Percentiles rank a stretch among this genome's conserved stretches.
Evolutionary conservation across 495 filamentous ascomycete genomes (phyloP).

Genomic region (Penicillium crystallinum): DNA sequence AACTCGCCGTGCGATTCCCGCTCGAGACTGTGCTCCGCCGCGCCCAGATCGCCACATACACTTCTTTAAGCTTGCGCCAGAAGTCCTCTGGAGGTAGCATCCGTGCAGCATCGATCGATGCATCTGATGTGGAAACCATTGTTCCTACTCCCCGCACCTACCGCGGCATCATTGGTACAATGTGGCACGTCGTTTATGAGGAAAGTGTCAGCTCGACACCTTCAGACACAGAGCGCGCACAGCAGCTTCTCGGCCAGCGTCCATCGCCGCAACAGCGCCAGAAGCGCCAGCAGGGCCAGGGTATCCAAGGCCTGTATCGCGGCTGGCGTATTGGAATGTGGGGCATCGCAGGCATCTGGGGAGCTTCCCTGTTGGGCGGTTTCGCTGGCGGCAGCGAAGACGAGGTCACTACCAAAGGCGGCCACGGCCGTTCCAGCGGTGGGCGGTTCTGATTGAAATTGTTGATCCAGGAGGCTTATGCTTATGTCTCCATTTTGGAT

Average conservation of each 20-base stretch:
- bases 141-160: conserved; percentile 61
- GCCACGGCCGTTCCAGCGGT: conserved; percentile 26
- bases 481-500: background rate
- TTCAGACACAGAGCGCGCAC: conserved; percentile 31
- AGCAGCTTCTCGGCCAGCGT: conserved; percentile 32
- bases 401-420: conserved; percentile 27
- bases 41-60: conserved; percentile 69
- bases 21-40: conserved; percentile 87
- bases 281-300: conserved; percentile 63
- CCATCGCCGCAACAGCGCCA: conserved; percentile 31
- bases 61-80: conserved; percentile 40
- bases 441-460: conserved; percentile 28
- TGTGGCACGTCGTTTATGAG: conserved; percentile 80
- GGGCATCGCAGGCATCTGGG: conserved; percentile 88
- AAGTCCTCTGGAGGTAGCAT: conserved; percentile 51
- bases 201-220: conserved; percentile 55
- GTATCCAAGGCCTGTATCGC: conserved; percentile 77
- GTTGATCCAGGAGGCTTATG: no score
- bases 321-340: conserved; percentile 96
- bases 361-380: conserved; percentile 56
- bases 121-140: conserved; percentile 60
- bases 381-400: conserved; percentile 32
- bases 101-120: conserved; percentile 34
- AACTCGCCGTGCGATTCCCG: conserved; percentile 78
- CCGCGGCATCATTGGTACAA: conserved; percentile 75